phyloP scores from a whole-genome alignment of 768 basidiomycete species.

The Leccinellum rugosiceps region DNA sequence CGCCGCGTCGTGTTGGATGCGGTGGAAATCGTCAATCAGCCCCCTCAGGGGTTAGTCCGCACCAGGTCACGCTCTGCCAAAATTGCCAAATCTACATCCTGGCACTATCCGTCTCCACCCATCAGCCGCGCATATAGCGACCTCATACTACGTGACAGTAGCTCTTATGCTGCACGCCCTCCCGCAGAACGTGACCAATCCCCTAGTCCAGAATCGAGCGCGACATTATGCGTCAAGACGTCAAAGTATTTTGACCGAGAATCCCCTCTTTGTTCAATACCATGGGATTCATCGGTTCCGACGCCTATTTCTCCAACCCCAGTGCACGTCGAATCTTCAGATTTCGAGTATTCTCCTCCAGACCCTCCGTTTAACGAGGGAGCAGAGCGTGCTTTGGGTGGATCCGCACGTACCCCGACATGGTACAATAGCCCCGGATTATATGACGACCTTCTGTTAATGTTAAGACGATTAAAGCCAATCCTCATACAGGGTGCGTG shows the following conservation, averaged over 20 bases:
- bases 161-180: background rate
- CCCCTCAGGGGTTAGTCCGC: background rate
- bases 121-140: background rate
- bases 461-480: constrained; percentile 29
- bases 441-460: constrained; percentile 23
- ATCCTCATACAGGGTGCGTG: constrained; percentile 31
- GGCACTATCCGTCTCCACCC: constrained; percentile 8
- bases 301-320: constrained; percentile 5
- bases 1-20: constrained; percentile 16
- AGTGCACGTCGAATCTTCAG: constrained; percentile 3
- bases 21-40: constrained; percentile 14
- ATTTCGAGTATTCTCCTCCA: background rate
- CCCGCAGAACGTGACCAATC: background rate
- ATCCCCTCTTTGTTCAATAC: background rate
- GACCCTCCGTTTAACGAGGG: background rate
- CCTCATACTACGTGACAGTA: no score
- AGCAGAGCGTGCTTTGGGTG: background rate
- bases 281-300: background rate
- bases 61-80: background rate
- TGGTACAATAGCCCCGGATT: constrained; percentile 4
- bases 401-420: background rate
- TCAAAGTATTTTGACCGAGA: constrained; percentile 21
- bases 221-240: background rate
- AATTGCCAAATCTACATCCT: background rate
- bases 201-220: background rate